Conservation (phyloP, 2,329 filamentous ascomycete genomes). For the Cercospora zeina region DNA sequence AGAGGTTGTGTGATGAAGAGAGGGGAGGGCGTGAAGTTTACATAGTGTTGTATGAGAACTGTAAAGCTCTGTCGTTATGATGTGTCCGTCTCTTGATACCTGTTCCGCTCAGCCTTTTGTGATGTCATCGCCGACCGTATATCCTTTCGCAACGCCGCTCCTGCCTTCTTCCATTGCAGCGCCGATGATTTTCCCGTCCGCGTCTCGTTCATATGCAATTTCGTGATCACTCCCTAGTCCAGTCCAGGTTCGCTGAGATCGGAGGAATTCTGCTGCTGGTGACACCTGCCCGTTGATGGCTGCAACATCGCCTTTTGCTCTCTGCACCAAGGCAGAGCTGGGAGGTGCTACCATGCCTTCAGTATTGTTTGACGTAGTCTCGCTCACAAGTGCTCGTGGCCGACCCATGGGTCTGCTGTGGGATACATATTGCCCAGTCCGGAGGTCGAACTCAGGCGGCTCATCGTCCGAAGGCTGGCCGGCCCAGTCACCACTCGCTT, state of each 20-base stretch:
- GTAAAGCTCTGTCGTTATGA: neutral
- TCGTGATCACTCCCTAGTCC: constrained; percentile 85
- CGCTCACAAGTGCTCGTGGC: neutral
- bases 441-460: constrained; percentile 86
- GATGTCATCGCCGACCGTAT: constrained; percentile 66
- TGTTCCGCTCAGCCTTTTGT: constrained; percentile 9
- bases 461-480: constrained; percentile 61
- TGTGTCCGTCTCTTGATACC: too few relatives aligned
- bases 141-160: constrained; percentile 84
- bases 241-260: constrained; percentile 82
- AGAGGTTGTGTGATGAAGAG: neutral
- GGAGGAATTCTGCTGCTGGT: constrained; percentile 84
- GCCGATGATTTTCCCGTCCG: constrained; percentile 52
- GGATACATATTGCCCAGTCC: constrained; percentile 80
- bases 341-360: constrained; percentile 11
- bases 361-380: neutral
- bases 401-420: constrained; percentile 70
- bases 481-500: constrained; percentile 61
- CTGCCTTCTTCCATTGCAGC: constrained; percentile 80
- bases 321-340: constrained; percentile 60
- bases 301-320: constrained; percentile 69
- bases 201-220: constrained; percentile 60
- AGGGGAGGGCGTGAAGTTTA: neutral
- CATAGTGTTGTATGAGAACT: neutral
- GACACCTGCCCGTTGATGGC: constrained; percentile 84